A percentile compares a stretch with the other conserved stretches of the same genome.
Conservation (phyloP, 163 green algal genomes). For the Prototheca cutis region DNA sequence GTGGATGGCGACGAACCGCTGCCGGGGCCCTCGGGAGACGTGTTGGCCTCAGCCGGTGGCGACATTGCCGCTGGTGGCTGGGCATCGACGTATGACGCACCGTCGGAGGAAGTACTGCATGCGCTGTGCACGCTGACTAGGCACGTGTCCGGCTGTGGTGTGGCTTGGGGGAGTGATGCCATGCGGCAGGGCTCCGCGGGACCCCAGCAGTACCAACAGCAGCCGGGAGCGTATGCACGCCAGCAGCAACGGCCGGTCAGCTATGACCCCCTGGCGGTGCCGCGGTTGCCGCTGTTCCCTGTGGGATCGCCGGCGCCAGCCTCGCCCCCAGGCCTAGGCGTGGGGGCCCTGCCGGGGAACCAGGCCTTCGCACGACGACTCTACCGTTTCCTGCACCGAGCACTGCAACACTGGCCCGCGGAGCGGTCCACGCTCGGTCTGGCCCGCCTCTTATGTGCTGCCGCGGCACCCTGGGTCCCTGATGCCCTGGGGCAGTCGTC, state of each 20-base stretch:
- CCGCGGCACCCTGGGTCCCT: constrained; percentile 44
- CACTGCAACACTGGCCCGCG: constrained; percentile 39
- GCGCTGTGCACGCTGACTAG: constrained; percentile 46
- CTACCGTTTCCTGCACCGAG: constrained; percentile 36
- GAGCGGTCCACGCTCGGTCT: constrained; percentile 38
- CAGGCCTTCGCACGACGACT: constrained; percentile 35
- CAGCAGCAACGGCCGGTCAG: too few species aligned
- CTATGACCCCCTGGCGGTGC: constrained; percentile 24
- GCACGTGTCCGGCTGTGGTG: constrained; percentile 27
- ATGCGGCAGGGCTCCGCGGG: constrained; percentile 29
- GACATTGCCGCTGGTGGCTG: not conserved
- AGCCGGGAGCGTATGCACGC: too few species aligned
- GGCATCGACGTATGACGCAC: constrained; percentile 47
- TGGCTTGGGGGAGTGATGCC: constrained; percentile 8
- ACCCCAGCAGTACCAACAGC: too few species aligned
- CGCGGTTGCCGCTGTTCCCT: constrained; percentile 1
- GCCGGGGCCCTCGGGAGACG: constrained; percentile 16
- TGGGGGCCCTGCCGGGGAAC: constrained; percentile 2
- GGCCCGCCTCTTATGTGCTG: constrained; percentile 17
- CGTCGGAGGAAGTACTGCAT: constrained; percentile 52
- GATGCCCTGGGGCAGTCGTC: too few species aligned
- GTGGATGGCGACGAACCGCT: constrained; percentile 61
- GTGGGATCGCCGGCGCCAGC: constrained; percentile 2
- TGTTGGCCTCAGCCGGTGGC: not conserved
- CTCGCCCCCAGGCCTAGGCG: constrained; percentile 8